These are phyloP conservation scores for Claviceps africana DNA, from an alignment of 2,329 filamentous ascomycete species.

Conservation along the genomic window DNA sequence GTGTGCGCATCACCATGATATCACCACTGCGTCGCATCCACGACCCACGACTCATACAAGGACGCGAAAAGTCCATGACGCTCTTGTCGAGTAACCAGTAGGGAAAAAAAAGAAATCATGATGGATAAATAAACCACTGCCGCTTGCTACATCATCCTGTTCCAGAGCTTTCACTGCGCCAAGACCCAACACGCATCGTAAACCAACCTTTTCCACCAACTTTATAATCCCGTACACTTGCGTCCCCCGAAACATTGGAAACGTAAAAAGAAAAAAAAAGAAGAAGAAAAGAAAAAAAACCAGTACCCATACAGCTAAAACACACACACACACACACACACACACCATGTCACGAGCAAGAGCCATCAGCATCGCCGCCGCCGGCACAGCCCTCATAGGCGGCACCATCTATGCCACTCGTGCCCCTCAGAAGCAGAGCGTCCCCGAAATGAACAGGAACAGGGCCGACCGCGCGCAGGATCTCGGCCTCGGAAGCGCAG, in stretches of 20 bases:
- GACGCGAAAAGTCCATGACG: background rate
- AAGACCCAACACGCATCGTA: too few relatives aligned
- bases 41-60: background rate
- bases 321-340: too few relatives aligned
- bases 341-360: constrained; percentile 4
- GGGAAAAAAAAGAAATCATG: too few relatives aligned
- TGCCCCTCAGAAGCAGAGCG: constrained; percentile 1
- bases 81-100: background rate
- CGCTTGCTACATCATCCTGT: too few relatives aligned
- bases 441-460: constrained; percentile 7
- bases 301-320: too few relatives aligned
- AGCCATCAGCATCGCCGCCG: constrained; percentile 3
- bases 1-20: constrained; percentile 2
- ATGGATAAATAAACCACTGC: too few relatives aligned
- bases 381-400: constrained; percentile 12
- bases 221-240: too few relatives aligned
- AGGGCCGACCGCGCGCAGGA: constrained; percentile 17
- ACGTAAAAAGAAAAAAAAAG: too few relatives aligned
- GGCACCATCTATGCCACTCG: constrained; percentile 12
- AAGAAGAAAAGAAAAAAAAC: too few relatives aligned
- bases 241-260: too few relatives aligned
- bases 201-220: too few relatives aligned
- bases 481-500: constrained; percentile 17
- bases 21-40: background rate
- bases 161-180: too few relatives aligned